Evolutionary conservation across 495 filamentous ascomycete species (phyloP), one percentile per base, ranked within the genome.

Genomic region (Hyaloscypha variabilis): DNA sequence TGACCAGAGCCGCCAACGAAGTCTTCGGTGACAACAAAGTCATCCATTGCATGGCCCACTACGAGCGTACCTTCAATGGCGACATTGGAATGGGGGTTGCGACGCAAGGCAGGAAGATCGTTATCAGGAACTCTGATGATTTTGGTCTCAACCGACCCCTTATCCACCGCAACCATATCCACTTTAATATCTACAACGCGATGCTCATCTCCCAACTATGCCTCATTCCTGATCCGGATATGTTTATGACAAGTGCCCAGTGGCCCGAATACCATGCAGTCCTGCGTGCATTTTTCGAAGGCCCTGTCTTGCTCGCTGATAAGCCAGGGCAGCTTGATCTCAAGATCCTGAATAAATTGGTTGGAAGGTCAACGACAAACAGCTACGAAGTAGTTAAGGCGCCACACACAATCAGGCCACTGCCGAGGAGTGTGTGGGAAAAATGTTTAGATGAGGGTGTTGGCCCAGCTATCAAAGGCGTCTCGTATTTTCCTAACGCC

Each of bases 251-350:
- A 36, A 30, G 62, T n/a, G 62, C 62, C 21, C 62, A 64, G 21
- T 64, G 62, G 62, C 62, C 62, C 11, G 62, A 56, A 5, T 64
- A 64, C 50, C 62, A 64, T 24, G 62, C 50, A 39, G 62, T 64
- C 19, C 24, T 64, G 50, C 62, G 62, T 56, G 50, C 62, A 1
- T 64, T 56, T 34, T 64, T 64, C 23, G 50, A 55, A 42, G 62
- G 62, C 28, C 62, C 62, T 5, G 25, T 64, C 34, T 57, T 64
- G 52, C 62, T 64, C 29, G 50, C 62, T 19, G 62, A 64, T 28
- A 56, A 42, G 29, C 62, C 62, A 56, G 62, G 62, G 23, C 23
- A 8, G 26, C 28, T 17, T 46, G 50, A 64, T 49, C 52, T 55
- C 23, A 19, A 39, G 17, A 57, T 64, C 21, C 14, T 64, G 10